Base-by-base conservation (phyloP, 2,329 filamentous ascomycete genomes). In the Orbilia ellipsospora region DNA sequence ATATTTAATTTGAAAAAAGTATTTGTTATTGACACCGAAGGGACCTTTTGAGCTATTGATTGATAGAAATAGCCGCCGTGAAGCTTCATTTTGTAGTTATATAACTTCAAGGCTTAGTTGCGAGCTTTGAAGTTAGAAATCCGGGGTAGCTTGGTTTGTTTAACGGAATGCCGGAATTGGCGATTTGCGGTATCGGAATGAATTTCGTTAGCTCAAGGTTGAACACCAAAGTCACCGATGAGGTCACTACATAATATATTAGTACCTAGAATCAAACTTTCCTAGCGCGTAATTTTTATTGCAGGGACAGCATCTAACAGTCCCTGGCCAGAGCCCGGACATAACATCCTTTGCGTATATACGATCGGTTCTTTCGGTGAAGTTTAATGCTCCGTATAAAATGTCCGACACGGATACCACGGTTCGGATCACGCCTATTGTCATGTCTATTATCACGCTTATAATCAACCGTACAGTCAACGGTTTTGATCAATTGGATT, bases 161-260 rank as follows among this genome's bases (percentile, higher is more conserved):
- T 52, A 4, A 23, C 16, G 48, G 45, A 51, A 52, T 20, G n/a
- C n/a, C 31, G 31, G 31, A 12, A 45, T 28, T 10, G 12, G 16
- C 31, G 16, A 15, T 61, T 61, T 23, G 57, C 57, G 57, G 48
- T 61, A 61, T 61, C 57, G 57, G 42, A 50, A 61, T 61, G 57
- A 3, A 56, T 56, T 23, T 23, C 23, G 23, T 23, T 23, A 23
- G 23, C 23, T 23, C 23, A 23, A 23, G 23, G 16, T 13, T 15
- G 12, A 13, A n/a, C 5, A 28, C 20, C 7, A 13, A n/a, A 1
- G 12, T 2, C 28, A 55, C 16, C 48, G 48, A 52, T 52, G 6
- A 52, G 16, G 5, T 12, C 16, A 48, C 16, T 13, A 48, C 13
- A 48, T 15, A 1, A 7, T 48, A n/a, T 4, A 23, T 6, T 36